A percentile compares a stretch with the other conserved stretches of the same genome.
Evolutionary conservation across 176 grass and related monocot species (phyloP).

Genomic region (Oryza rufipogon): DNA sequence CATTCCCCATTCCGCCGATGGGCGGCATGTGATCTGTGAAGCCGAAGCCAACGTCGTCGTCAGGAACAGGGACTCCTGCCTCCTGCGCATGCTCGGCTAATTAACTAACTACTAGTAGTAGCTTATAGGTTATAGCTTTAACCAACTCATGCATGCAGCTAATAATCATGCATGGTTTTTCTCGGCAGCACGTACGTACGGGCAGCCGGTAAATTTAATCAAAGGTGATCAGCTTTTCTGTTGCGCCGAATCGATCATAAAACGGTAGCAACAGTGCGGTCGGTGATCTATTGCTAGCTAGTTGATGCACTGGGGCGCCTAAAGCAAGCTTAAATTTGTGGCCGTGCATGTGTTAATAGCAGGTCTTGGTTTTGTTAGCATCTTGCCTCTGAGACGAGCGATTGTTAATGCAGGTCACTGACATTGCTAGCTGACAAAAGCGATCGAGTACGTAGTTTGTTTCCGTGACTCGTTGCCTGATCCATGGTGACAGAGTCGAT

Average conservation of each 20-base stretch:
- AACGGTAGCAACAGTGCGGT: neutral
- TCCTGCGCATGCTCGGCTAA: neutral
- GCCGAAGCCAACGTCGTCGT: conserved; percentile 11
- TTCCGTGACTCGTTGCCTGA: neutral
- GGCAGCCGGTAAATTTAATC: neutral
- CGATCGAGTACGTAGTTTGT: neutral
- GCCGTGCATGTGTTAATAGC: neutral
- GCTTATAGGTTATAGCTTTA: neutral
- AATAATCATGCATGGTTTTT: neutral
- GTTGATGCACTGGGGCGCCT: neutral
- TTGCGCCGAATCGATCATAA: neutral
- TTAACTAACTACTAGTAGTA: neutral
- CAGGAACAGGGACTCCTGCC: neutral
- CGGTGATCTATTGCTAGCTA: neutral
- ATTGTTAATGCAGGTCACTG: neutral
- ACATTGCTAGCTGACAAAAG: neutral
- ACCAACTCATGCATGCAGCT: neutral
- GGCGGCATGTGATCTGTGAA: neutral
- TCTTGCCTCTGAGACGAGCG: neutral
- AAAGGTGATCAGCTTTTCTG: neutral
- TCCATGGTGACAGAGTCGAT: neutral
- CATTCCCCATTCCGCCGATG: neutral
- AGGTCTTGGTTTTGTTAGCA: neutral
- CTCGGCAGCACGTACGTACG: neutral
- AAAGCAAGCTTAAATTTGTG: neutral